Evolutionary conservation across 306 rosid species (phyloP), one percentile per base, ranked within the genome.

Genomic region (Inga oerstediana): DNA sequence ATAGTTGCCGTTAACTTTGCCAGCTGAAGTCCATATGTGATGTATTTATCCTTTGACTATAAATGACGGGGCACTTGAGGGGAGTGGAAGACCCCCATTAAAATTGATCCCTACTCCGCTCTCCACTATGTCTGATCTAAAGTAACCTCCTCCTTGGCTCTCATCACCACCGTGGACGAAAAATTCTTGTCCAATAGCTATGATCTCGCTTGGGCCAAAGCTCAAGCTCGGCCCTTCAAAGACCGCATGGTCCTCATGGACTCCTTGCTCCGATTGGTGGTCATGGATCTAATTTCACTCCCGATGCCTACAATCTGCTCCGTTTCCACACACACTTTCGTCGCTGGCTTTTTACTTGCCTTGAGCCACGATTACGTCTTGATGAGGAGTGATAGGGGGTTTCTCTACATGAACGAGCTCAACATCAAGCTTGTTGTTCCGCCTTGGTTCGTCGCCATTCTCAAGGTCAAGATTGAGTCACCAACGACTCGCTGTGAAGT

Each of bases 141-240:
- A 71, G 85, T 84, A 80, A 32, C 85, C 68, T 3, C 80, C 3
- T 32, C 90, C 20, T 88, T 91, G 35, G 96, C 84, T 70, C 85
- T 95, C 22, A 89, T 95, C 84, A 93, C 98, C 88, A 92, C 94
- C 65, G 96, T 96, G 0, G 85, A 93, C 4, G 97, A 97, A 22
- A 93, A 92, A 70, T 93, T 82, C 95, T 95, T 92, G 87, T 95
- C 95, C 82, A 95, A 93, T 74, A 98, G 98, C 79, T 92, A 78
- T 85, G 95, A 92, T 82, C 71, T 93, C 41, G 80, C 82, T 12
- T 95, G 93, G 94, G 89, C 64, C 30, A 37, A 37, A 37, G 12
- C 48, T 10, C 79, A 67, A 12, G 84, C 81, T 15, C 58, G 22
- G 12, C 34, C 88, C 66, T 67, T 76, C 9, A 0, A 5, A 13